Percentiles rank a stretch among this genome's conserved stretches.
These are phyloP conservation scores for Monosporozyma siamensis DNA, from an alignment of 805 yeast genomes.

Conservation along the genomic window DNA sequence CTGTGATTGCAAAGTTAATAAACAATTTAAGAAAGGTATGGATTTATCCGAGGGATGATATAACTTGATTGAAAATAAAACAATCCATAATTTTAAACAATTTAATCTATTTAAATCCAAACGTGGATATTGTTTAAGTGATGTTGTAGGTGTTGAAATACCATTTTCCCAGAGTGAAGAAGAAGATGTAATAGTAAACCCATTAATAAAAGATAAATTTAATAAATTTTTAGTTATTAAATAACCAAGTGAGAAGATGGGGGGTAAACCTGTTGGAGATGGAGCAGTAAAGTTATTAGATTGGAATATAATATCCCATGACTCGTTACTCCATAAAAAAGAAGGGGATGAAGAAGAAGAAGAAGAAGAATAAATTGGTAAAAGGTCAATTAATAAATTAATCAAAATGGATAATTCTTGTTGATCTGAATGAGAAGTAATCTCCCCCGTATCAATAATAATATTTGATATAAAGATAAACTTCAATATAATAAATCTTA, in stretches of 20 bases:
- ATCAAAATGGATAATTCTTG: constrained; percentile 36
- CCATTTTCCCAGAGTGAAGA: constrained; percentile 97
- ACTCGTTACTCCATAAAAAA: constrained; percentile 2
- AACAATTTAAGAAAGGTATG: too few species aligned
- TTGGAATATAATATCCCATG: constrained; percentile 11
- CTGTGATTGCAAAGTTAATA: too few species aligned
- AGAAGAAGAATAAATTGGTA: constrained; percentile 50
- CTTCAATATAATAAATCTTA: constrained; percentile 35
- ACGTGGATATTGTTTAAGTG: constrained; percentile 32
- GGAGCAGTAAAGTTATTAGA: not conserved
- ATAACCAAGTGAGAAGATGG: constrained; percentile 30
- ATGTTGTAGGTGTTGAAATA: constrained; percentile 37
- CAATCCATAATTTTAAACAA: constrained; percentile 49
- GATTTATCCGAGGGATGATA: too few species aligned
- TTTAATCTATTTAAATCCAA: constrained; percentile 61
- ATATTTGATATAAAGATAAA: constrained; percentile 22
- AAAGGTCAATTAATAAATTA: constrained; percentile 50
- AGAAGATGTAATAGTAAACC: constrained; percentile 23
- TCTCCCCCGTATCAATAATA: not conserved
- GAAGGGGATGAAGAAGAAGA: too few species aligned
- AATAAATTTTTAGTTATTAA: constrained; percentile 20
- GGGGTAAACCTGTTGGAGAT: not conserved
- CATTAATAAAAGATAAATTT: constrained; percentile 23
- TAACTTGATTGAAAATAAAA: constrained; percentile 52
- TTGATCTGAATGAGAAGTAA: constrained; percentile 14